phyloP scores from a whole-genome alignment of 1,284 basidiomycete genomes.

The Moniliophthora roreri region DNA sequence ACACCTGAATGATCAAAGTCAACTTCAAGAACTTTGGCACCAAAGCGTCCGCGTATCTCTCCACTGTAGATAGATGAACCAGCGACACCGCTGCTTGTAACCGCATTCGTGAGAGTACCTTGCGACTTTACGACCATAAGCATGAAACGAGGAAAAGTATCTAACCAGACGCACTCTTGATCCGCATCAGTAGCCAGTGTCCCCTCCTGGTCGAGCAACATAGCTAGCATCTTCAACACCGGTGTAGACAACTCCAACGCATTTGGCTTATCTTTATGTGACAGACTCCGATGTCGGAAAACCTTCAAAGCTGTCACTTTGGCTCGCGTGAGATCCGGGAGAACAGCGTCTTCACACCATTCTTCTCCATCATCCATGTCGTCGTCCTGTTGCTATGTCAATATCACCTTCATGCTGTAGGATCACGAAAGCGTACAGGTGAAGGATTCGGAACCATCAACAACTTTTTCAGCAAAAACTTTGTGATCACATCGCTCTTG shows the following conservation, averaged over 20 bases:
- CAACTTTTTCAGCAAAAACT: constrained; percentile 72
- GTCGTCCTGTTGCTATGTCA: constrained; percentile 20
- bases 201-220: constrained; percentile 67
- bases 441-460: constrained; percentile 56
- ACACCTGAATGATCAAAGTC: constrained; percentile 78
- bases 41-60: constrained; percentile 62
- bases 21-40: constrained; percentile 66
- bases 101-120: constrained; percentile 69
- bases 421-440: constrained; percentile 26
- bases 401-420: not conserved
- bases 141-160: not conserved
- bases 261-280: constrained; percentile 58
- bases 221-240: constrained; percentile 72
- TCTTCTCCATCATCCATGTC: constrained; percentile 56
- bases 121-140: constrained; percentile 39
- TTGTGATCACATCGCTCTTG: constrained; percentile 71
- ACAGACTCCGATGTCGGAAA: constrained; percentile 75
- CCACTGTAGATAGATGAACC: constrained; percentile 74
- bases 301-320: constrained; percentile 80
- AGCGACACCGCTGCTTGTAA: constrained; percentile 82
- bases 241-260: constrained; percentile 71
- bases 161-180: constrained; percentile 65
- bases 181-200: constrained; percentile 54
- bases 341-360: constrained; percentile 71
- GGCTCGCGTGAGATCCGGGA: constrained; percentile 58